These are phyloP conservation scores for Erodium moschatum DNA, from an alignment of 441 rosid species.

Conservation along the genomic window DNA sequence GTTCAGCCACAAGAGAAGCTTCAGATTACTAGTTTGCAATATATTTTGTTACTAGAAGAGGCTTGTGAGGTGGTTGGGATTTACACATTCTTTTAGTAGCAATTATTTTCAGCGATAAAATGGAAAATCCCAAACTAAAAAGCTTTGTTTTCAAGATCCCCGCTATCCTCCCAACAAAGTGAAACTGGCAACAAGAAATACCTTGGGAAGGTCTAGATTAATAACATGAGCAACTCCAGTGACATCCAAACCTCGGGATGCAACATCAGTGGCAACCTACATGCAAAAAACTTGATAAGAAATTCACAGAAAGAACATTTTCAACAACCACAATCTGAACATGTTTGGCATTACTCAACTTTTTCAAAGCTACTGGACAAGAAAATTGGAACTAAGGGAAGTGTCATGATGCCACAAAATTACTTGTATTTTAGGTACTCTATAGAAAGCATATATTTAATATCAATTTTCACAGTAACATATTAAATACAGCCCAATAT, in stretches of 20 bases:
- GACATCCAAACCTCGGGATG: constrained; percentile 39
- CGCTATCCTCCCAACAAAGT: constrained; percentile 6
- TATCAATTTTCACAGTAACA: too few relatives aligned
- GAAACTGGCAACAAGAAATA: constrained; percentile 17
- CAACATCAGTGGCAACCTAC: constrained; percentile 38
- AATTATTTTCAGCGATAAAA: too few relatives aligned
- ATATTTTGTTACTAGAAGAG: too few relatives aligned
- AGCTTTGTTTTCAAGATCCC: constrained; percentile 2
- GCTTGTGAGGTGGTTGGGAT: not conserved
- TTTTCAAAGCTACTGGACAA: too few relatives aligned
- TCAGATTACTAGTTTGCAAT: constrained; percentile 8
- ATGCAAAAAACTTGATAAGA: not conserved
- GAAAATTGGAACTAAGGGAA: too few relatives aligned
- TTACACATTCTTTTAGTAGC: too few relatives aligned
- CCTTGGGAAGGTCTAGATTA: constrained; percentile 39
- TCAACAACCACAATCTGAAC: not conserved
- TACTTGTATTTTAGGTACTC: too few relatives aligned
- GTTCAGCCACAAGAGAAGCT: constrained; percentile 27
- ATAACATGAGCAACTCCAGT: constrained; percentile 37
- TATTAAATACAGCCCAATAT: too few relatives aligned
- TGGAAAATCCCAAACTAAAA: not conserved
- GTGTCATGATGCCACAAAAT: too few relatives aligned
- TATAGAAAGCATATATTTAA: too few relatives aligned
- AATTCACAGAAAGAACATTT: not conserved
- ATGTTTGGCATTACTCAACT: not conserved